phyloP scores from a whole-genome alignment of 768 basidiomycete genomes.

The Tulasnella sp. region DNA sequence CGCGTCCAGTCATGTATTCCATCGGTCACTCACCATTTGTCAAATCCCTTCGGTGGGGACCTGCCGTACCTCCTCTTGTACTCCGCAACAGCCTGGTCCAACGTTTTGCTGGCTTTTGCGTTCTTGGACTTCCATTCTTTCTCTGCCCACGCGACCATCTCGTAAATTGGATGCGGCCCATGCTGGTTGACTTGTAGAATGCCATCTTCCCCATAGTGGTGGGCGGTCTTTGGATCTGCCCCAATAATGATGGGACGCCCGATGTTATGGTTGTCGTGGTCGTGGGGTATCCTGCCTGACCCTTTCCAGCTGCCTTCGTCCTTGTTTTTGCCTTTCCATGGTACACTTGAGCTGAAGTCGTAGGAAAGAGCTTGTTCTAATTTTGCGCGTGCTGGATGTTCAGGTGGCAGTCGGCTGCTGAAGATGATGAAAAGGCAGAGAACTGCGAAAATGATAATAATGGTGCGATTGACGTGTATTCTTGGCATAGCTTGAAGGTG shows the following conservation, averaged over 20 bases:
- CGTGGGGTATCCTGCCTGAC: background rate
- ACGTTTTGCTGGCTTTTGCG: slow-evolving; percentile 33
- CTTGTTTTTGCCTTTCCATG: background rate
- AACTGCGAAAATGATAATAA: background rate
- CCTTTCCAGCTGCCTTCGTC: background rate
- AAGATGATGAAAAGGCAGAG: slow-evolving; percentile 2
- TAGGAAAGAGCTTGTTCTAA: background rate
- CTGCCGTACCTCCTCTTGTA: slow-evolving; percentile 34
- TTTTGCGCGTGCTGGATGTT: slow-evolving; percentile 8
- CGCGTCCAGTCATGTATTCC: background rate
- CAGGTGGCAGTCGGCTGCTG: background rate
- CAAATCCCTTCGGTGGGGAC: slow-evolving; percentile 39
- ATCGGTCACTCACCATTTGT: slow-evolving; percentile 34
- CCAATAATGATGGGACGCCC: slow-evolving; percentile 2
- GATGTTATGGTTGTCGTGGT: background rate
- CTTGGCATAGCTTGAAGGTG: background rate
- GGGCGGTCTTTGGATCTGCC: slow-evolving; percentile 18
- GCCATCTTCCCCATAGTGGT: slow-evolving; percentile 31
- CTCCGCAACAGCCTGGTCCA: slow-evolving; percentile 35
- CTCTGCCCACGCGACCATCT: slow-evolving; percentile 37
- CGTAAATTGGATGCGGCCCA: slow-evolving; percentile 40
- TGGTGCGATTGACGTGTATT: background rate
- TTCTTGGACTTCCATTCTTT: slow-evolving; percentile 35
- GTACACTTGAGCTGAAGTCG: background rate
- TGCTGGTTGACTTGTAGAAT: slow-evolving; percentile 34